Evolutionary conservation across 2,329 filamentous ascomycete genomes (phyloP).

Genomic region (Stenocarpella maydis): DNA sequence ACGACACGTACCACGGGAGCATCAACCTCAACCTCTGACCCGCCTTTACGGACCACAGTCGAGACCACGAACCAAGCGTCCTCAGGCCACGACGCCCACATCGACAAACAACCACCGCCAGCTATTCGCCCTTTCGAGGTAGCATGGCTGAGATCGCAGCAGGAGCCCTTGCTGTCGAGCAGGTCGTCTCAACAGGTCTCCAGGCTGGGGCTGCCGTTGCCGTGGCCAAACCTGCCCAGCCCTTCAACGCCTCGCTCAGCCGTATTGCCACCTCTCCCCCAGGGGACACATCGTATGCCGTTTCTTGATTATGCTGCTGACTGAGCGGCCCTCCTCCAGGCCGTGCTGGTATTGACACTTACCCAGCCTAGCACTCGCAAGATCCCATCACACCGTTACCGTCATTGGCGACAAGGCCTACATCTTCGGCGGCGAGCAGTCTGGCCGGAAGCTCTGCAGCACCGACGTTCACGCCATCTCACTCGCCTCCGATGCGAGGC

Average conservation of each 20-base stretch:
- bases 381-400: conserved; percentile 60
- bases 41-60: too few species aligned
- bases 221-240: conserved; percentile 59
- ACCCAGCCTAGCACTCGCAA: conserved; percentile 49
- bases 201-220: conserved; percentile 52
- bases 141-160: conserved; percentile 50
- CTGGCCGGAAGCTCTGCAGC: conserved; percentile 51
- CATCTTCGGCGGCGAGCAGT: conserved; percentile 60
- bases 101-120: not conserved
- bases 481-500: conserved; percentile 52
- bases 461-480: conserved; percentile 62
- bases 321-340: not conserved
- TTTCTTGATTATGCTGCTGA: too few species aligned
- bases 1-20: not conserved
- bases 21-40: not conserved
- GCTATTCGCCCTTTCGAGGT: not conserved
- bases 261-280: conserved; percentile 51
- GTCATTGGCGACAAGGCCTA: conserved; percentile 62
- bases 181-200: conserved; percentile 50
- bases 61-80: too few species aligned
- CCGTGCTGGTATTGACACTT: not conserved
- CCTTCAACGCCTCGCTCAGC: conserved; percentile 58
- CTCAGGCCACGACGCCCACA: not conserved
- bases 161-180: conserved; percentile 49
- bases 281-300: conserved; percentile 42